phyloP scores from a whole-genome alignment of 305 asterid genomes.

The Solanum hybrid region DNA sequence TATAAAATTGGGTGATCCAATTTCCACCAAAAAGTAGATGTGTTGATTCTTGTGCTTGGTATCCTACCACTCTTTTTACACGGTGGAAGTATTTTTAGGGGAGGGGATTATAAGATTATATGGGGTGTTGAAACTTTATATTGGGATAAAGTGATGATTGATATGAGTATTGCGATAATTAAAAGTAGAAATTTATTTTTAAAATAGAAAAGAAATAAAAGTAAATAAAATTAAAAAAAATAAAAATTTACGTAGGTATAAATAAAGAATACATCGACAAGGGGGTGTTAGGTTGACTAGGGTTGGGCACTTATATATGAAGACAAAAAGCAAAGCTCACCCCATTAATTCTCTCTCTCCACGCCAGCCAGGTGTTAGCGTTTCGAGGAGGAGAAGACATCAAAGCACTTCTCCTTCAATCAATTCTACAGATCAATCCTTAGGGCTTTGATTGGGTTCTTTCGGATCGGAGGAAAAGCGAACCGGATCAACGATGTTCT shows the following conservation, averaged over 20 bases:
- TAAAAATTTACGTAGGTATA: background rate
- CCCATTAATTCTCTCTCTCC: background rate
- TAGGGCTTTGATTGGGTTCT: too few species aligned
- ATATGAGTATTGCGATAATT: background rate
- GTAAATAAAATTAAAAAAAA: background rate
- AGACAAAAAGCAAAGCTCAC: background rate
- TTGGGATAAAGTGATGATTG: background rate
- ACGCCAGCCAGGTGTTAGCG: conserved; percentile 1
- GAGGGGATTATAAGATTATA: background rate
- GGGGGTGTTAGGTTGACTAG: background rate
- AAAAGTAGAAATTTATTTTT: background rate
- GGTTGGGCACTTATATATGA: background rate
- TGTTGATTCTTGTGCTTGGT: background rate
- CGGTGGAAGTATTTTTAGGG: background rate
- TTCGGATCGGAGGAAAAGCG: too few species aligned
- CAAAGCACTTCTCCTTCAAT: conserved; percentile 12
- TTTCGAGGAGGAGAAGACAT: conserved; percentile 2
- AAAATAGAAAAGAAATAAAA: background rate
- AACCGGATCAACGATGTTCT: too few species aligned
- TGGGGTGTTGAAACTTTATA: background rate
- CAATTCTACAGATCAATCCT: conserved; percentile 17
- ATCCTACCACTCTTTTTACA: background rate
- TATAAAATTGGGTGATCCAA: background rate
- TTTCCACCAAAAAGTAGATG: background rate
- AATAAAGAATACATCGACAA: background rate